These are phyloP conservation scores for Malassezia pachydermatis DNA, from an alignment of 1,284 basidiomycete genomes.

Conservation along the genomic window DNA sequence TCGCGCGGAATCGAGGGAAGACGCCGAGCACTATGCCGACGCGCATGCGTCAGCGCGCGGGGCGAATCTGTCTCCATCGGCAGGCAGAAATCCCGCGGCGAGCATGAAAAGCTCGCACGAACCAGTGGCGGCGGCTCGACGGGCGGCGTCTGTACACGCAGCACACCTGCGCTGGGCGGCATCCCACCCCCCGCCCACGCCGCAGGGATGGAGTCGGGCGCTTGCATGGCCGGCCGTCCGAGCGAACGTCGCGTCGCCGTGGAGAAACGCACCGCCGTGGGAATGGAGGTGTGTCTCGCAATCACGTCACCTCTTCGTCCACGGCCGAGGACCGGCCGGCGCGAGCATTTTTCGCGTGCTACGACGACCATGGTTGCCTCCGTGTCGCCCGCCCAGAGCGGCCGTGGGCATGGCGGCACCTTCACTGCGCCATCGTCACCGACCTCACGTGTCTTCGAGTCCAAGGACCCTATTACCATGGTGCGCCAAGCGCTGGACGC, in stretches of 20 bases:
- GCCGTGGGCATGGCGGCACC: neutral
- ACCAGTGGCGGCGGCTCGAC: no score
- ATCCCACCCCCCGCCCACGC: no score
- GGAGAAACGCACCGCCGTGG: no score
- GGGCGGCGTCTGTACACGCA: no score
- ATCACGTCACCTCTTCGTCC: no score
- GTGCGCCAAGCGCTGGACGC: constrained; percentile 33
- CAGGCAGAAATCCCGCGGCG: constrained; percentile 16
- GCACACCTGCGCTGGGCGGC: no score
- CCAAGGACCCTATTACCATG: constrained; percentile 9
- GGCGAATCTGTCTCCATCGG: constrained; percentile 6
- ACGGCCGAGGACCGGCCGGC: neutral
- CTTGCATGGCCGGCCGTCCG: no score
- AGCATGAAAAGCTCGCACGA: constrained; percentile 15
- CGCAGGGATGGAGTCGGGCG: no score
- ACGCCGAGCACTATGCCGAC: neutral
- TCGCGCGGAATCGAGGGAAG: constrained; percentile 7
- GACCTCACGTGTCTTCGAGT: neutral
- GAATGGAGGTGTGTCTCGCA: no score
- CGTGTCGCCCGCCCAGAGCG: neutral
- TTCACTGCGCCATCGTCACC: neutral
- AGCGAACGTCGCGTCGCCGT: no score
- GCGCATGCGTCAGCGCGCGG: neutral
- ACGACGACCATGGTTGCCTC: neutral
- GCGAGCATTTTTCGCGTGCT: neutral